Evolutionary conservation across 2,329 filamentous ascomycete species (phyloP), one percentile per base, ranked within the genome.

Genomic region (Colletotrichum magnum): DNA sequence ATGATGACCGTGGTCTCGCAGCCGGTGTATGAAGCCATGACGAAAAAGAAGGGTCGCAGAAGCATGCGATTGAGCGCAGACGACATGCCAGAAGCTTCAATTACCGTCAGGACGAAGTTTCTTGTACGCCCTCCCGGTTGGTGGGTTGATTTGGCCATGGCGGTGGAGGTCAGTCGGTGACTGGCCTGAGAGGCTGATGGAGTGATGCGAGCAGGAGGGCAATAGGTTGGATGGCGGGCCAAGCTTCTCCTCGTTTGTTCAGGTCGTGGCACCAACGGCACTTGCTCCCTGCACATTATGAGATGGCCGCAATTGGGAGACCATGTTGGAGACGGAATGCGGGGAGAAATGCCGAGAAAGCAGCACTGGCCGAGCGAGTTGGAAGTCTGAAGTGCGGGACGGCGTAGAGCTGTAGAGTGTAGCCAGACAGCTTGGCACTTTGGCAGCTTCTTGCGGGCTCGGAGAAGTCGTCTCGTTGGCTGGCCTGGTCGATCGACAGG

Each of bases 261-360:
- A 45, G 52, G 52, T 36, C 47, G 16, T 45, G 48, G 50, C 43
- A 15, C 16, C 26, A 48, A 28, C 64, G 53, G 64, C 60, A 64
- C 36, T 54, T 64, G 60, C 28, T 58, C 53, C 53, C 39, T 47
- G 47, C 41, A n/a, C 24, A 52, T 32, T 60, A 58, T 50, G 60
- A 58, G 24, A 48, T 47, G 28, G 28, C 36, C 21, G 21, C 16
- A 56, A n/a, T 59, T 32, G 54, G 28, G 7, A 69, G 41, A 60
- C 54, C 50, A 48, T 24, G 36, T 65, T 48, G 54, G 48, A 12
- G 66, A 32, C 41, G 50, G 66, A 57, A 52, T 60, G 66, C 66
- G 66, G 62, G 62, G 66, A 65, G 56, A 48, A 53, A 6, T 43
- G 18, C 61, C 48, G 28, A 48, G 43, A 16, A 64, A 28, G 50